phyloP scores from a whole-genome alignment of 2,329 filamentous ascomycete genomes.

The Nemania abortiva region DNA sequence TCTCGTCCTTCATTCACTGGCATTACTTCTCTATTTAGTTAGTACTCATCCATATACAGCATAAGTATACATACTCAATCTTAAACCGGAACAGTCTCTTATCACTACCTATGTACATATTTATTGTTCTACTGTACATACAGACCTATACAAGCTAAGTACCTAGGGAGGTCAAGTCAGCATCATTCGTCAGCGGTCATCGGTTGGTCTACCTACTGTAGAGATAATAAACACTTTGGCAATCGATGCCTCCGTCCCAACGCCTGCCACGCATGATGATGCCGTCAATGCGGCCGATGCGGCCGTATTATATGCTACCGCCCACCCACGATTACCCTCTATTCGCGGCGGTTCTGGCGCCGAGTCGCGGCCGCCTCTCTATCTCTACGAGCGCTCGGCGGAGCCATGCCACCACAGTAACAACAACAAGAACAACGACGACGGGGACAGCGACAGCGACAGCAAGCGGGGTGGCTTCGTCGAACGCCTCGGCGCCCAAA shows the following conservation, averaged over 20 bases:
- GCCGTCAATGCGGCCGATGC: slow-evolving; percentile 35
- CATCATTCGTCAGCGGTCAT: too few species aligned
- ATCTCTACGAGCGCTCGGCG: slow-evolving; percentile 45
- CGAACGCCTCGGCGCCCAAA: slow-evolving; percentile 53
- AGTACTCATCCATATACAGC: too few species aligned
- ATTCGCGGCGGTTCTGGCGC: slow-evolving; percentile 51
- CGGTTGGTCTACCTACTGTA: too few species aligned
- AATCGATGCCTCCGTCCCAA: slow-evolving; percentile 24
- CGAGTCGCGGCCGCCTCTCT: slow-evolving; percentile 44
- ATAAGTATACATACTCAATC: too few species aligned
- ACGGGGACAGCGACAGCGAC: background rate
- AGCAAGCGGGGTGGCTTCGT: slow-evolving; percentile 42
- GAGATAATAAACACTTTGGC: too few species aligned
- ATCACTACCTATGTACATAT: too few species aligned
- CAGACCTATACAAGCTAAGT: too few species aligned
- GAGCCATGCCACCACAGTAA: slow-evolving; percentile 39
- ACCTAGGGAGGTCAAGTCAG: too few species aligned
- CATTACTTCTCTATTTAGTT: too few species aligned
- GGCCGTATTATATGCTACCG: slow-evolving; percentile 32
- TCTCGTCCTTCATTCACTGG: too few species aligned
- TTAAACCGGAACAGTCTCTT: too few species aligned
- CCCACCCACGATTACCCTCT: slow-evolving; percentile 55
- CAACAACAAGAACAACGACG: slow-evolving; percentile 12
- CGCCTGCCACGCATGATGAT: slow-evolving; percentile 38
- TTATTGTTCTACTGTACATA: too few species aligned